A percentile compares a stretch with the other conserved stretches of the same genome.
Evolutionary conservation across 331 rosid genomes (phyloP).

Genomic region (Pyrus hybrid): DNA sequence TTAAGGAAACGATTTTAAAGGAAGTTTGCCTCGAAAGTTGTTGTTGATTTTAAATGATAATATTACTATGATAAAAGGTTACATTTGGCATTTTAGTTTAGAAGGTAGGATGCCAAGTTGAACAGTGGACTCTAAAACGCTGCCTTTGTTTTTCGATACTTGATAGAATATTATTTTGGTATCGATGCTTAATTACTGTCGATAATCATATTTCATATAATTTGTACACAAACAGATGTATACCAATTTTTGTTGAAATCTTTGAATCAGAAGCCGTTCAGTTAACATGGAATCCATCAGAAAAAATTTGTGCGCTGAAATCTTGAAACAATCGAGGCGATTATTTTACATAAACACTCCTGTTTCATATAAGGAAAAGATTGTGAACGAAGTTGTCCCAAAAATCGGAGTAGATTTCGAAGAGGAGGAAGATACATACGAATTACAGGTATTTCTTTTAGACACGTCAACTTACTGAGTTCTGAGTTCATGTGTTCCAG

Average conservation of each 20-base stretch:
- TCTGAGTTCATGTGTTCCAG: too few species aligned
- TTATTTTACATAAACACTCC: too few species aligned
- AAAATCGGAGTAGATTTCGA: too few species aligned
- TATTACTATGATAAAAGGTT: background rate
- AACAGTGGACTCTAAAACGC: background rate
- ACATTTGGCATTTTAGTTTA: background rate
- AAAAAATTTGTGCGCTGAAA: slow-evolving; percentile 3
- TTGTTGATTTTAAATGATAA: slow-evolving; percentile 11
- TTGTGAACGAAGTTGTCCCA: too few species aligned
- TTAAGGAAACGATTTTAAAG: slow-evolving; percentile 23
- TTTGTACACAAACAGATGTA: background rate
- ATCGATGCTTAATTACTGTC: background rate
- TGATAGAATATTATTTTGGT: background rate
- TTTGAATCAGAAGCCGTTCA: slow-evolving; percentile 28
- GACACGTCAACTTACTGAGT: too few species aligned
- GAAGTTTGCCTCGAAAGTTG: slow-evolving; percentile 18
- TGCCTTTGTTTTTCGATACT: background rate
- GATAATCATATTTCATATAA: too few species aligned
- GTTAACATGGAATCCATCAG: slow-evolving; percentile 9
- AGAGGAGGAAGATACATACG: too few species aligned
- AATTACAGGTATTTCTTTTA: too few species aligned
- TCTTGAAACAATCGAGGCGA: background rate
- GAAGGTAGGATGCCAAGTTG: background rate
- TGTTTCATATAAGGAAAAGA: too few species aligned
- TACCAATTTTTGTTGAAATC: background rate